phyloP scores from a whole-genome alignment of 495 filamentous ascomycete species.

The Aspergillus steynii region DNA sequence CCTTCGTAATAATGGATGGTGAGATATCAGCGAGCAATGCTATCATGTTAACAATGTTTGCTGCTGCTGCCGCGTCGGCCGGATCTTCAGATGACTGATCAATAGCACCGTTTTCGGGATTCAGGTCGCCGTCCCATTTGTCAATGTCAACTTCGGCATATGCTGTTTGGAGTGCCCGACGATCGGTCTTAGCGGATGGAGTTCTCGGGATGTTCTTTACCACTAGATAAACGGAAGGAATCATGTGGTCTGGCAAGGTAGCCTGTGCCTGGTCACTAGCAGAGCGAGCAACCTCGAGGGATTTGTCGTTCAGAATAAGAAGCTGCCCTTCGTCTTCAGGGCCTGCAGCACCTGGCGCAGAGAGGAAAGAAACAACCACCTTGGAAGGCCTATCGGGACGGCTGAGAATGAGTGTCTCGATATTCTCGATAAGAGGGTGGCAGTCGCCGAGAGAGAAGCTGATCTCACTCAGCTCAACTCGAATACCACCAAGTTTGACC shows the following conservation, averaged over 20 bases:
- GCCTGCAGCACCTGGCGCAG: conserved; percentile 19
- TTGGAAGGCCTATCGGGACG: conserved; percentile 33
- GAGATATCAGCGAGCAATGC: conserved; percentile 26
- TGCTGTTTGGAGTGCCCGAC: conserved; percentile 25
- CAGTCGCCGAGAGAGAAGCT: conserved; percentile 32
- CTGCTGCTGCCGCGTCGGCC: conserved; percentile 6
- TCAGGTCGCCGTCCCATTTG: conserved; percentile 31
- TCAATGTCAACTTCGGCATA: conserved; percentile 32
- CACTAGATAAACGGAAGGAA: conserved; percentile 33
- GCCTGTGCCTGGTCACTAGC: conserved; percentile 26
- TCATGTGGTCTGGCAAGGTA: conserved; percentile 34
- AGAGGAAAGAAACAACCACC: conserved; percentile 37
- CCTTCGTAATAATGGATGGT: conserved; percentile 20
- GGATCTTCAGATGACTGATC: conserved; percentile 4
- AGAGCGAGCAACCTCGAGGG: conserved; percentile 22
- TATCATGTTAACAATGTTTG: conserved; percentile 25
- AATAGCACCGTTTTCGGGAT: conserved; percentile 11
- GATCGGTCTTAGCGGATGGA: conserved; percentile 36
- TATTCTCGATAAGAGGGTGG: conserved; percentile 29
- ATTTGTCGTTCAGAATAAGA: conserved; percentile 14
- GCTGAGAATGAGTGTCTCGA: conserved; percentile 29
- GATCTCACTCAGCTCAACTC: conserved; percentile 41
- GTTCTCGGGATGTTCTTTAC: conserved; percentile 32
- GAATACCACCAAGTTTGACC: conserved; percentile 39
- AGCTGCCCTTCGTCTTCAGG: conserved; percentile 6